phyloP scores from a whole-genome alignment of 345 rosid genomes.

The Cardamine resedifolia region DNA sequence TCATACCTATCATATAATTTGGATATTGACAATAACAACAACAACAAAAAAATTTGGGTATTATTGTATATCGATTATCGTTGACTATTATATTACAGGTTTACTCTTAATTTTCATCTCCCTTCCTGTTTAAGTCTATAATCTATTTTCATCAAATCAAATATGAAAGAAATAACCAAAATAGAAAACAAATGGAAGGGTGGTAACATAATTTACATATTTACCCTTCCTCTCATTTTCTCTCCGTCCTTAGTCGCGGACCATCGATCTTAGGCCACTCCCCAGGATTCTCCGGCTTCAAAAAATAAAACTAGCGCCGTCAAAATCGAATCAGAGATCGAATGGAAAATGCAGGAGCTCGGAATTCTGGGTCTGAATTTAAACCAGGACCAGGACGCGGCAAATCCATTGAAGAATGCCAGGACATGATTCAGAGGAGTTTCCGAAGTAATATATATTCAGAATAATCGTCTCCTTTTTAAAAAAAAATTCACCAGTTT shows the following conservation, averaged over 20 bases:
- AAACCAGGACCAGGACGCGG: slow-evolving; percentile 22
- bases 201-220: not conserved
- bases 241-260: slow-evolving; percentile 6
- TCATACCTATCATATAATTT: not conserved
- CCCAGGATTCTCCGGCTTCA: not conserved
- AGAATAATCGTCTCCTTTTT: slow-evolving; percentile 1
- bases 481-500: not conserved
- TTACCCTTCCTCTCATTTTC: not conserved
- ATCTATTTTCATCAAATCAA: not conserved
- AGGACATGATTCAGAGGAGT: slow-evolving; percentile 39
- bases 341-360: slow-evolving; percentile 35
- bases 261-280: slow-evolving; percentile 24
- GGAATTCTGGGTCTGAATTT: slow-evolving; percentile 26
- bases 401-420: slow-evolving; percentile 36
- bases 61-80: no score
- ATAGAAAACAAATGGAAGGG: not conserved
- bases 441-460: slow-evolving; percentile 34
- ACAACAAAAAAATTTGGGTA: no score
- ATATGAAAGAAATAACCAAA: not conserved
- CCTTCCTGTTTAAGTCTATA: no score
- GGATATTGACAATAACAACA: no score
- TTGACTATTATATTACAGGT: not conserved
- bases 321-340: not conserved
- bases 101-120: no score
- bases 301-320: not conserved